Evolutionary conservation across 768 basidiomycete species (phyloP).

Genomic region (Pleurotus eryngii): DNA sequence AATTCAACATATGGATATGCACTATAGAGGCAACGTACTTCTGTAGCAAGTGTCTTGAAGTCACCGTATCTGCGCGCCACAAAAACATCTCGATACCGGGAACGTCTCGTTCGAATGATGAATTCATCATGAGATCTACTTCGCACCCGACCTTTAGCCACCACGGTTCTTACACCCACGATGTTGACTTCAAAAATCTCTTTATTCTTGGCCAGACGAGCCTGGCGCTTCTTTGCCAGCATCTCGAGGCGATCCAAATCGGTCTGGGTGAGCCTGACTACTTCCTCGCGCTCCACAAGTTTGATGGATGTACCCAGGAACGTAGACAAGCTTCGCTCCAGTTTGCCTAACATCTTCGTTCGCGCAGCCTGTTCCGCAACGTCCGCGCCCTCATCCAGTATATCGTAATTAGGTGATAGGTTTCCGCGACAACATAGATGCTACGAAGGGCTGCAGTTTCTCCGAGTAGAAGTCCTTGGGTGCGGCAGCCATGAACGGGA

Average conservation of each 20-base stretch:
- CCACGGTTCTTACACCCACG: conserved; percentile 78
- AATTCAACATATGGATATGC: conserved; percentile 2
- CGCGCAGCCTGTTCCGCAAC: conserved; percentile 58
- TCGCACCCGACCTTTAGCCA: conserved; percentile 82
- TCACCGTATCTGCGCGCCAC: conserved; percentile 95
- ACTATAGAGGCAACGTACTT: conserved; percentile 43
- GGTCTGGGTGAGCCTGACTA: conserved; percentile 82
- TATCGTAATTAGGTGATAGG: conserved; percentile 51
- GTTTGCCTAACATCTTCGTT: conserved; percentile 66
- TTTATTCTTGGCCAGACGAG: conserved; percentile 40
- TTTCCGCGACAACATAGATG: conserved; percentile 82
- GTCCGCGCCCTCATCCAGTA: conserved; percentile 51
- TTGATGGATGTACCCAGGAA: conserved; percentile 82
- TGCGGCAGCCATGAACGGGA: conserved; percentile 90
- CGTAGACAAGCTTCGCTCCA: conserved; percentile 82
- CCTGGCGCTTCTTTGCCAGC: conserved; percentile 62
- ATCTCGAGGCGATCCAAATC: conserved; percentile 80
- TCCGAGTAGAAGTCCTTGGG: conserved; percentile 90
- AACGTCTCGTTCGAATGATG: conserved; percentile 82
- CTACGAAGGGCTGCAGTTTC: conserved; percentile 93
- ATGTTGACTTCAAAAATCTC: conserved; percentile 88
- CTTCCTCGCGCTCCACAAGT: conserved; percentile 80
- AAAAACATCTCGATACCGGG: conserved; percentile 69
- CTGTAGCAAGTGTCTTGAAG: conserved; percentile 82
- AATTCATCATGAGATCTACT: conserved; percentile 96